These are phyloP conservation scores for Tricholomella constricta DNA, from an alignment of 768 basidiomycete genomes.

Conservation along the genomic window DNA sequence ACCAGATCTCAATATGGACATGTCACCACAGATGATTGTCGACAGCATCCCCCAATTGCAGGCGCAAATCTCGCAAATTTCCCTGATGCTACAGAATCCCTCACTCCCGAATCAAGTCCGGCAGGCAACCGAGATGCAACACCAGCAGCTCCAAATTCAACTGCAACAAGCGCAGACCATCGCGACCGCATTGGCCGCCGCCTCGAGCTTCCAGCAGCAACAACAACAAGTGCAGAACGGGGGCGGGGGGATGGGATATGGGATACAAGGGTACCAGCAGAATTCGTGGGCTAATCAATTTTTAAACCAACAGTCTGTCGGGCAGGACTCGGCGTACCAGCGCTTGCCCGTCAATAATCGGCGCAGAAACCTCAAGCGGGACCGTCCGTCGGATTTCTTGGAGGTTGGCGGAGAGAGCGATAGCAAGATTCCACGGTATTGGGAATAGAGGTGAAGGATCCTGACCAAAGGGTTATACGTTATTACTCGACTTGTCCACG, in stretches of 20 bases:
- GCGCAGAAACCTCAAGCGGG: constrained; percentile 75
- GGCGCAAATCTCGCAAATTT: constrained; percentile 81
- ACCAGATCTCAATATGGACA: constrained; percentile 62
- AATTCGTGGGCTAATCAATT: constrained; percentile 49
- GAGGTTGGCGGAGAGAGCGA: constrained; percentile 69
- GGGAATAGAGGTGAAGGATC: constrained; percentile 58
- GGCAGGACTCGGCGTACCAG: constrained; percentile 86
- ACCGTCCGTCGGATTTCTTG: constrained; percentile 82
- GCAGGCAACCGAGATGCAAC: constrained; percentile 80
- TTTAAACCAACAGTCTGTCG: constrained; percentile 63
- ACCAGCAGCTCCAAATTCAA: constrained; percentile 78
- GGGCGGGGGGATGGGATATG: constrained; percentile 40
- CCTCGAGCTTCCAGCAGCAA: constrained; percentile 56
- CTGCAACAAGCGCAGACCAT: constrained; percentile 79
- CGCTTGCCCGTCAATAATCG: constrained; percentile 81
- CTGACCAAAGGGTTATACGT: too few relatives aligned
- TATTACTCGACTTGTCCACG: too few relatives aligned
- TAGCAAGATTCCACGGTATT: constrained; percentile 69
- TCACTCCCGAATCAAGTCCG: constrained; percentile 71
- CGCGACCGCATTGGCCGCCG: constrained; percentile 62
- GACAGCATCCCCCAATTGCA: constrained; percentile 82
- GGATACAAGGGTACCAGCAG: constrained; percentile 41
- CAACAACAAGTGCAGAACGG: constrained; percentile 43
- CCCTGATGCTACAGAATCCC: constrained; percentile 78
- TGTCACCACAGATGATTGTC: constrained; percentile 69